Base-by-base conservation (phyloP, 2,329 filamentous ascomycete genomes). In the Geosmithia putterillii region DNA sequence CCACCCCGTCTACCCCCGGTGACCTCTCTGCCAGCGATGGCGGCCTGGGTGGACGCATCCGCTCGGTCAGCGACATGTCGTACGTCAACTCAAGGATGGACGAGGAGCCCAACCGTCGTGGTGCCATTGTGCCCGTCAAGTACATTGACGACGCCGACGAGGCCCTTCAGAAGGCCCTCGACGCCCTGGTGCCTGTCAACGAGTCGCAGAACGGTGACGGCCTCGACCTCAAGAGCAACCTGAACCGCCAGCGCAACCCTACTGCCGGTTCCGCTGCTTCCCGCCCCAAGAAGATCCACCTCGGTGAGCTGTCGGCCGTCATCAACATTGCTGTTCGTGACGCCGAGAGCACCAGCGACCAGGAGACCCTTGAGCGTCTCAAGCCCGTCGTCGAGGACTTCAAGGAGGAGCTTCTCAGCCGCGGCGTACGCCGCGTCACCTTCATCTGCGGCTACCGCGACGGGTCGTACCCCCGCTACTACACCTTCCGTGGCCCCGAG, bases 391-490 rank as follows among this genome's bases (percentile, higher is more conserved):
- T 98, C 21, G 76, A 83, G 28, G 79, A 86, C 37, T 81, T 82
- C 74, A 90, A 86, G 71, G 77, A 85, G 2, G 92, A 98, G 54
- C 74, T 98, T 20, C 67, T 89, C 21, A 70, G 81, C 43, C 86
- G 84, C 53, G 79, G 82, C 42, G 82, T 98, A 41, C 88, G 92
- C 50, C 86, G 92, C 52, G 68, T 98, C 45, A 95, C 89, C 41
- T 95, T 98, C 69, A 92, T 96, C 62, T 95, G 89, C 58, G 92
- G 92, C 44, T 87, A 86, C 70, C 87, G 82, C 58, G 87, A 98
- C 57, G 92, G 89, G 44, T 87, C 86, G 14, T 95, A 96, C 63
- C 92, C 90, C 19, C 88, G 86, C 40, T 96, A 98, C 76, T 96
- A 86, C 74, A 98, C 92, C 38, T 98, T 96, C 86, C 84, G 92